A percentile compares a stretch with the other conserved stretches of the same genome.
phyloP scores from a whole-genome alignment of 192 early-diverging fungal species.

The Mortierella alpina region DNA sequence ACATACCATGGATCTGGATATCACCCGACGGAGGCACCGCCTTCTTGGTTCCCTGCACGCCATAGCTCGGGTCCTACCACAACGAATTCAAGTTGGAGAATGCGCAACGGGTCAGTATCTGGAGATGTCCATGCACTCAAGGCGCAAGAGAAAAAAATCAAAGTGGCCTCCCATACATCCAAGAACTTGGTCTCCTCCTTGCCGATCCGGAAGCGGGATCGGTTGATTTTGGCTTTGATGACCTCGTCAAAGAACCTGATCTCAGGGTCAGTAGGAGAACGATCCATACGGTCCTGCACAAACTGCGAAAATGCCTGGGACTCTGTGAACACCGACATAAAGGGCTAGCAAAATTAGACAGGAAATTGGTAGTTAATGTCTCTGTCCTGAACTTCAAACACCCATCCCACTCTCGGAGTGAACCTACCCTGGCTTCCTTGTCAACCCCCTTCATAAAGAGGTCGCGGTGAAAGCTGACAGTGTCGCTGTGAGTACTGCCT shows the following conservation, averaged over 20 bases:
- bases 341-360: constrained; percentile 49
- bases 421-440: constrained; percentile 39
- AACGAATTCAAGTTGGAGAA: constrained; percentile 1
- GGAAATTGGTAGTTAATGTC: background rate
- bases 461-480: constrained; percentile 63
- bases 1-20: constrained; percentile 25
- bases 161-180: constrained; percentile 49
- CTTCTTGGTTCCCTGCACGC: constrained; percentile 44
- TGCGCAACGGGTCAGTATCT: background rate
- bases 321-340: constrained; percentile 71
- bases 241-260: constrained; percentile 85
- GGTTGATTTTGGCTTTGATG: constrained; percentile 83
- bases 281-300: constrained; percentile 74
- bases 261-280: constrained; percentile 72
- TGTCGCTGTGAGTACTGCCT: constrained; percentile 36
- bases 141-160: background rate
- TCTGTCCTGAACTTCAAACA: too few relatives aligned
- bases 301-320: constrained; percentile 87
- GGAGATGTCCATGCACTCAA: background rate
- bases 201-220: constrained; percentile 75
- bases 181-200: constrained; percentile 75
- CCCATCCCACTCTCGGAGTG: background rate
- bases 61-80: constrained; percentile 44
- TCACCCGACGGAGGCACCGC: constrained; percentile 40
- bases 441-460: constrained; percentile 69